A percentile compares a stretch with the other conserved stretches of the same genome.
These are phyloP conservation scores for Centella asiatica DNA, from an alignment of 129 eudicot genomes.

Conservation along the genomic window DNA sequence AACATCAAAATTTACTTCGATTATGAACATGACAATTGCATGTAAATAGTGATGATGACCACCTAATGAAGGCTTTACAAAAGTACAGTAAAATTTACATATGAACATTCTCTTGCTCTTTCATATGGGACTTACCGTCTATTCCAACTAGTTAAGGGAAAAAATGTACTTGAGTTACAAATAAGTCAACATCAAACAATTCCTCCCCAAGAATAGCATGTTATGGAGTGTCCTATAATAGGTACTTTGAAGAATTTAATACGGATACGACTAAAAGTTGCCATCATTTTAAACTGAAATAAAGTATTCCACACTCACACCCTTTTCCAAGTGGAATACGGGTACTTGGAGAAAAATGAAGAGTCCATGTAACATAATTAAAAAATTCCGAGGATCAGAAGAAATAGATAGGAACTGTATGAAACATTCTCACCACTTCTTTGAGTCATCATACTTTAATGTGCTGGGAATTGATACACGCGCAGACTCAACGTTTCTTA, in stretches of 20 bases:
- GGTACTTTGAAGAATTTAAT: too few species aligned
- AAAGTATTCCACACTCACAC: too few species aligned
- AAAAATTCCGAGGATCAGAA: background rate
- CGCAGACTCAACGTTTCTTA: constrained; percentile 89
- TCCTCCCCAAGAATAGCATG: too few species aligned
- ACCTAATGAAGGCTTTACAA: background rate
- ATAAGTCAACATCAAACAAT: too few species aligned
- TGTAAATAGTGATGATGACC: background rate
- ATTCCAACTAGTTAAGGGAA: background rate
- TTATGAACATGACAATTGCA: background rate
- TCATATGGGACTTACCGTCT: background rate
- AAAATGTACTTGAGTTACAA: too few species aligned
- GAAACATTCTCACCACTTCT: constrained; percentile 53
- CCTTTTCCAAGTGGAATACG: too few species aligned
- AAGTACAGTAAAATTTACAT: background rate
- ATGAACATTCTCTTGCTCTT: background rate
- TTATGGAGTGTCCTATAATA: too few species aligned
- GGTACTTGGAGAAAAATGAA: too few species aligned
- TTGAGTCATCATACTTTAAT: constrained; percentile 61
- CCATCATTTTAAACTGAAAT: too few species aligned
- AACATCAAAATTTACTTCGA: constrained; percentile 10
- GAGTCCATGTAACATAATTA: too few species aligned
- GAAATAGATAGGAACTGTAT: constrained; percentile 3
- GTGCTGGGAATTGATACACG: constrained; percentile 92
- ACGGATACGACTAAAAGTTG: too few species aligned